Conservation (phyloP, 2,329 filamentous ascomycete species). For the Penicillium sp. region DNA sequence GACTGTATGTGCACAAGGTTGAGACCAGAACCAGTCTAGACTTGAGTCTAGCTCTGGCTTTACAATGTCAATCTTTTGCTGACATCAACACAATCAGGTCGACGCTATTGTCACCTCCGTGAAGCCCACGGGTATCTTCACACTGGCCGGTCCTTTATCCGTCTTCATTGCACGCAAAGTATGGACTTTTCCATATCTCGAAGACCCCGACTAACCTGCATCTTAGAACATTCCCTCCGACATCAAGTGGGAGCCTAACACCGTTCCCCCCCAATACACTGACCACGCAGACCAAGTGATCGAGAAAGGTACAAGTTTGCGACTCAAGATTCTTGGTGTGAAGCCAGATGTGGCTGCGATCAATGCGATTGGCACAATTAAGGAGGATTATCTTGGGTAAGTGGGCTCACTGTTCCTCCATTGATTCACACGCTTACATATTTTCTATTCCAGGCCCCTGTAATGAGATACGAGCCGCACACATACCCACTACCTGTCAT, state of each 20-base stretch:
- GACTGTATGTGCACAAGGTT: conserved; percentile 65
- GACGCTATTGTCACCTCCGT: conserved; percentile 92
- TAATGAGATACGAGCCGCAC: conserved; percentile 28
- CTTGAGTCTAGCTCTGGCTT: conserved; percentile 6
- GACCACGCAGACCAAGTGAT: conserved; percentile 94
- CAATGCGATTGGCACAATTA: conserved; percentile 97
- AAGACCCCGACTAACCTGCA: conserved; percentile 13
- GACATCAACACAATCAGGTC: conserved; percentile 59
- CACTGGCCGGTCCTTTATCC: conserved; percentile 49
- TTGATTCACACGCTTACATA: conserved; percentile 11
- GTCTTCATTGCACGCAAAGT: conserved; percentile 67
- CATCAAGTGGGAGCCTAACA: conserved; percentile 92
- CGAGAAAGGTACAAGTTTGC: conserved; percentile 88
- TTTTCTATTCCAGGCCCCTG: conserved; percentile 26
- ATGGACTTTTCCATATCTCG: conserved; percentile 36
- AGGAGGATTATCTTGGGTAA: conserved; percentile 63
- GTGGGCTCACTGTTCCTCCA: conserved; percentile 6
- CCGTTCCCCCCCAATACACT: conserved; percentile 94
- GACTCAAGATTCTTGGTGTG: conserved; percentile 91
- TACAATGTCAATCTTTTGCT: conserved; percentile 21
- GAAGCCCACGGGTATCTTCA: conserved; percentile 82
- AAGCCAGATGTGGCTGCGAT: conserved; percentile 92
- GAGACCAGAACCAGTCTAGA: background rate
- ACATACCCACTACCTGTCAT: conserved; percentile 14
- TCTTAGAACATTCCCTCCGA: conserved; percentile 71